These are phyloP conservation scores for Vicia villosa DNA, from an alignment of 306 rosid genomes.

Conservation along the genomic window DNA sequence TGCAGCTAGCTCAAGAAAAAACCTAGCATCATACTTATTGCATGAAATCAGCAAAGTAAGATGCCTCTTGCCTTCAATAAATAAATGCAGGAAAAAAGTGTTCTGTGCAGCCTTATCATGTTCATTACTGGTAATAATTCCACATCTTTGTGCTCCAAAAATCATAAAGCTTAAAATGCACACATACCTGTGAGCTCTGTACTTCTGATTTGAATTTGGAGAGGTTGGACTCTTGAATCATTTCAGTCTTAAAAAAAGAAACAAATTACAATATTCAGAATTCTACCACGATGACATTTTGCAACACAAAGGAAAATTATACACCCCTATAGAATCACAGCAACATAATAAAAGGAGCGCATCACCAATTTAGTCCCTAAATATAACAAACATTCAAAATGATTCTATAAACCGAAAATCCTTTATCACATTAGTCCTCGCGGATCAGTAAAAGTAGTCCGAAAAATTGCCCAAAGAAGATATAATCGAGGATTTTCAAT, in stretches of 20 bases:
- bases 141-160: not conserved
- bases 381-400: not conserved
- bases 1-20: not conserved
- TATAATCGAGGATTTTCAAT: no score
- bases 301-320: not conserved
- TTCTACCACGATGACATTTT: not conserved
- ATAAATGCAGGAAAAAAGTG: not conserved
- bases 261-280: not conserved
- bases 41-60: constrained; percentile 9
- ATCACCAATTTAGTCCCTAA: no score
- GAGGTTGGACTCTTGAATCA: constrained; percentile 79
- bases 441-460: no score
- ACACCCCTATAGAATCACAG: not conserved
- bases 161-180: constrained; percentile 7
- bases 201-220: constrained; percentile 92
- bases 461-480: no score
- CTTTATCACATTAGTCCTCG: no score
- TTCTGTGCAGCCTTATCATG: not conserved
- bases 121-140: not conserved
- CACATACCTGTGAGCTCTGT: constrained; percentile 85
- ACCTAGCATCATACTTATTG: not conserved
- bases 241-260: constrained; percentile 51
- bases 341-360: no score
- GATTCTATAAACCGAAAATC: no score
- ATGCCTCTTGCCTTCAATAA: not conserved